Conservation (phyloP, 805 yeast genomes). For the Saccharomycopsis guyanensis region DNA sequence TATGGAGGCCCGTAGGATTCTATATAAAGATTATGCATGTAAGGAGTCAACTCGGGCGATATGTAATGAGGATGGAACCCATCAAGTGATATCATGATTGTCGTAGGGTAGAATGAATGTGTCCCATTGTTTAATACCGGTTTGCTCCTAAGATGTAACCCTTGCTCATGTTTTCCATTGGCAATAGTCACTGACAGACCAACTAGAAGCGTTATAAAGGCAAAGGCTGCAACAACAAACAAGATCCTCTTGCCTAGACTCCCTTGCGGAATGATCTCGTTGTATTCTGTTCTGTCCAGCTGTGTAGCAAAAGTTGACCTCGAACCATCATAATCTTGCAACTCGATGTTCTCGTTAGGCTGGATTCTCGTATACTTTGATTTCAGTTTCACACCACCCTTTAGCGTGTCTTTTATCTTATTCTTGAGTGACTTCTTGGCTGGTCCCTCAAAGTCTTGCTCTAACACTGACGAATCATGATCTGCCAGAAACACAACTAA, state of each 20-base stretch:
- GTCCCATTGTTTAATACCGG: conserved; percentile 49
- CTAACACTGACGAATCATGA: conserved; percentile 19
- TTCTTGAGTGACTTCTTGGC: background rate
- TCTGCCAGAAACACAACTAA: conserved; percentile 22
- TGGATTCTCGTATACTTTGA: conserved; percentile 6
- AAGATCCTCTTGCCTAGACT: background rate
- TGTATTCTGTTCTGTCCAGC: conserved; percentile 14
- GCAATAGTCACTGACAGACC: conserved; percentile 11
- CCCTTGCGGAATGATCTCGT: background rate
- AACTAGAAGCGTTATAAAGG: conserved; percentile 9
- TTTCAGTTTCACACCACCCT: conserved; percentile 3
- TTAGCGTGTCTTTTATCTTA: background rate
- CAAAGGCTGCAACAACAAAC: background rate
- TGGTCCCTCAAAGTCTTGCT: conserved; percentile 5
- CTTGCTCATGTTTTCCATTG: conserved; percentile 8
- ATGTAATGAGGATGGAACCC: conserved; percentile 91
- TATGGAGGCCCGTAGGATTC: conserved; percentile 63
- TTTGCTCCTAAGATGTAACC: conserved; percentile 19
- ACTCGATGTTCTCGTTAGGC: conserved; percentile 22
- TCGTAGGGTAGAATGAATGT: conserved; percentile 65
- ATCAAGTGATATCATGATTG: conserved; percentile 72
- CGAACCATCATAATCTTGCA: conserved; percentile 7
- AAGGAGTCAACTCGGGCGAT: conserved; percentile 58
- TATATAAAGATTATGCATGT: conserved; percentile 48
- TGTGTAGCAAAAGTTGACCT: conserved; percentile 22